Conservation (phyloP, 805 yeast genomes). For the Lipomyces orientalis region DNA sequence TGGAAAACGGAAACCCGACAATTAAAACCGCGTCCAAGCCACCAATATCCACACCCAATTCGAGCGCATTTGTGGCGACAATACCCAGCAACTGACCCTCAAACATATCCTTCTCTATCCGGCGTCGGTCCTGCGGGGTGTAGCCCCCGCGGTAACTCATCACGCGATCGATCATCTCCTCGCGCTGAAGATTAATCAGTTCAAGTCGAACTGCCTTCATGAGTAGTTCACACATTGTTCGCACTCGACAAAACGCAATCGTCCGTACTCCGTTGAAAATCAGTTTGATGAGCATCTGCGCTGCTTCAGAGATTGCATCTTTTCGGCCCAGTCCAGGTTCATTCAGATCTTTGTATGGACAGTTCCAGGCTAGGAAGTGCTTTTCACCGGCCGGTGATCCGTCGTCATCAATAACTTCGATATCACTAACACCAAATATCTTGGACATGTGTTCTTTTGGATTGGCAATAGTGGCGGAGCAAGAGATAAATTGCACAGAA, state of each 20-base stretch:
- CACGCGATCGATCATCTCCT: conserved; percentile 61
- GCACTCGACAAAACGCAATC: conserved; percentile 86
- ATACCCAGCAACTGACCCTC: conserved; percentile 83
- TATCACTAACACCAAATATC: conserved; percentile 67
- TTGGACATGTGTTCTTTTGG: conserved; percentile 75
- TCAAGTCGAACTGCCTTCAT: conserved; percentile 80
- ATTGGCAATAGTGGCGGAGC: conserved; percentile 88
- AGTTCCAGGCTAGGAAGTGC: conserved; percentile 80
- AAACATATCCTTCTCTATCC: conserved; percentile 89
- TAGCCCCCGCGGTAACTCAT: conserved; percentile 98
- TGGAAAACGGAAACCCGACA: conserved; percentile 90
- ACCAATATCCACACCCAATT: conserved; percentile 94
- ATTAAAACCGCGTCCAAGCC: conserved; percentile 87
- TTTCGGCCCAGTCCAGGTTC: conserved; percentile 68
- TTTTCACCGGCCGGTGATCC: conserved; percentile 89
- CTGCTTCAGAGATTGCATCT: conserved; percentile 75
- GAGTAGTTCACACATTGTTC: conserved; percentile 83
- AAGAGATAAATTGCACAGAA: conserved; percentile 73
- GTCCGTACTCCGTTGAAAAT: conserved; percentile 71
- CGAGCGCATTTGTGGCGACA: conserved; percentile 93
- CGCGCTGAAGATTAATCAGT: conserved; percentile 50
- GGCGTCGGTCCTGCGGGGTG: conserved; percentile 80
- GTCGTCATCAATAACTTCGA: conserved; percentile 69
- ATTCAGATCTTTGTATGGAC: conserved; percentile 67
- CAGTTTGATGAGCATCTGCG: conserved; percentile 70